Evolutionary conservation across 768 basidiomycete species (phyloP), one percentile per base, ranked within the genome.

Genomic region (Glaciozyma antarctica): DNA sequence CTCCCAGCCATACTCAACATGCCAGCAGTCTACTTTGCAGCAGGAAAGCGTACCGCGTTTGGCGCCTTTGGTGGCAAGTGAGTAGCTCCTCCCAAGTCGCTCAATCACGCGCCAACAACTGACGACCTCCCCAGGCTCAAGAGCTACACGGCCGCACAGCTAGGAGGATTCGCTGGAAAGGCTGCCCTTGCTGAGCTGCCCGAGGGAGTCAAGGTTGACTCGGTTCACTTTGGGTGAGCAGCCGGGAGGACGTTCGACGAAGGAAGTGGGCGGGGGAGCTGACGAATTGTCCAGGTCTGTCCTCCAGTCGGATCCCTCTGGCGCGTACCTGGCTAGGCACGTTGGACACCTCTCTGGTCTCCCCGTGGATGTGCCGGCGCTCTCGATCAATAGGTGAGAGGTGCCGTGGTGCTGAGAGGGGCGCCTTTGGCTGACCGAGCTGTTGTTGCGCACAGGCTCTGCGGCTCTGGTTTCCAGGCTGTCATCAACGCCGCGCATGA

Each of bases 221-320:
- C 76, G 51, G 77, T 79, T 4, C 75, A 77, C 67, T 78, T 78
- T 58, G 78, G 78, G 77, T 78, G 60, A 69, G 77, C 30, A 26
- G 21, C 48, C 15, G 22, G 44, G 15, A 26, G 34, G 21, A 8
- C 38, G 55, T 43, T 54, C 24, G 51, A 44, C 26, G 10, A 24
- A 10, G 32, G 32, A 49, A 49, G 10, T 17, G n/a, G n/a, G 32
- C 4, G 32, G 10, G 21, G 5, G 51, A 32, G 53, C 56, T 58
- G 56, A 58, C 41, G 21, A 26, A 24, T 6, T 6, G 13, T 24
- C 28, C 58, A 78, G 78, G 15, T 73, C 75, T 58, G 78, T 79
- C 6, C 64, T 75, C 16, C 75, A 77, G 45, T 74, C 76, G 0
- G 78, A 79, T 56, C 77, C 76, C 56, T 77, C 77, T 0, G 75